Base-by-base conservation (phyloP, 129 eudicot genomes). In the Mikania micrantha region DNA sequence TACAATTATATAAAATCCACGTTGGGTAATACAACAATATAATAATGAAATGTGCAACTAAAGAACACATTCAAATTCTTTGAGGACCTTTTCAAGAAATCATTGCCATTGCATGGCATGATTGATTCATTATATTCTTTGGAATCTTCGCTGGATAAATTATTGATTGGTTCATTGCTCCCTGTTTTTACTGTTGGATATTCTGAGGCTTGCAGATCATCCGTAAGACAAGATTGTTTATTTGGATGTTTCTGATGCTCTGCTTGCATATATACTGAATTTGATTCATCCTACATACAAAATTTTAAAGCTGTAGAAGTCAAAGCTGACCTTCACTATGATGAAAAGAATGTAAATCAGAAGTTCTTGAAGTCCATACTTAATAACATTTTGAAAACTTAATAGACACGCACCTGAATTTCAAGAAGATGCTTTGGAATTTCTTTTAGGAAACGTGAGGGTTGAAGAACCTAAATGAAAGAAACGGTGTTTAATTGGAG, bases 391-490 rank as follows among this genome's bases (percentile, higher is more conserved):
- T 32, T 15, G 7, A 13, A 67, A 75, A 72, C 42, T 50, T 50
- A 61, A 56, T 66, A 61, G 81, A 65, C 61, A 68, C 74, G 65
- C 62, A 93, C 96, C 90, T 86, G 85, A 25, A 76, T 65, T 67
- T 86, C 90, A 8, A 80, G 80, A 60, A 93, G 92, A 77, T 88
- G 85, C 65, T 59, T 75, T 29, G 98, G 98, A 70, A 93, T 88
- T 84, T 93, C 98, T 77, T 74, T 79, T n/a, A 93, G 72, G 71
- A 93, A 93, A 20, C 96, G 86, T 34, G 98, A 93, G 73, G 98
- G 96, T 73, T 88, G 98, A 82, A 86, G 90, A 74, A 93, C 81
- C 98, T 93, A 82, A 60, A 79, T 60, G 39, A 25, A 78, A 77
- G 50, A 32, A 52, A 67, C 41, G 53, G 4, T n/a, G 22, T 71